These are phyloP conservation scores for Aspergillus arachidicola DNA, from an alignment of 2,329 filamentous ascomycete genomes.

Conservation along the genomic window DNA sequence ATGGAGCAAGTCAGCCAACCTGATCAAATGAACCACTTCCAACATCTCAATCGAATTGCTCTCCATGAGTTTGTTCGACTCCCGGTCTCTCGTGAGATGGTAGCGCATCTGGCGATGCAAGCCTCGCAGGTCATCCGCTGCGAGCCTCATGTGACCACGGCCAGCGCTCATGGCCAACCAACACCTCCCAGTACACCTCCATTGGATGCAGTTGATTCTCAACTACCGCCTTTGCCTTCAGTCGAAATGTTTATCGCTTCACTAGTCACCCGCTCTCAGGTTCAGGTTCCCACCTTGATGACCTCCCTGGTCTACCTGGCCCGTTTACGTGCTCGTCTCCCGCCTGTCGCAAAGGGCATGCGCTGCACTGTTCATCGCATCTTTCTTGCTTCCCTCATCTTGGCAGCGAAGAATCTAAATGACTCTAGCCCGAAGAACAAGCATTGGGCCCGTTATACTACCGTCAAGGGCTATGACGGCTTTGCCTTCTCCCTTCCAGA, in stretches of 20 bases:
- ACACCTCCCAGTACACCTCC: slow-evolving; percentile 64
- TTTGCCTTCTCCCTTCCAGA: slow-evolving; percentile 95
- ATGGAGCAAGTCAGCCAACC: slow-evolving; percentile 18
- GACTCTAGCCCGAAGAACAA: slow-evolving; percentile 99
- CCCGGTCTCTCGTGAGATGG: slow-evolving; percentile 53
- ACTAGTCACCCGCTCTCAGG: slow-evolving; percentile 88
- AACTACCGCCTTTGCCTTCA: slow-evolving; percentile 64
- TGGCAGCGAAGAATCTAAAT: slow-evolving; percentile 95
- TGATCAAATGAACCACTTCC: slow-evolving; percentile 16
- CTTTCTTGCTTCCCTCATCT: slow-evolving; percentile 70
- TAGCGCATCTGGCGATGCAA: slow-evolving; percentile 49
- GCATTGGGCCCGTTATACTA: slow-evolving; percentile 96
- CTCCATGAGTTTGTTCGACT: slow-evolving; percentile 51
- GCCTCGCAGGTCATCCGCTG: slow-evolving; percentile 53
- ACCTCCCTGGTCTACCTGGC: slow-evolving; percentile 91
- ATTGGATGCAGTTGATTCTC: slow-evolving; percentile 43
- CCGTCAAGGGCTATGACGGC: slow-evolving; percentile 69
- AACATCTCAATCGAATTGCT: slow-evolving; percentile 44
- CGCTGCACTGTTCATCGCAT: slow-evolving; percentile 96
- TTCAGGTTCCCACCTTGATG: slow-evolving; percentile 97
- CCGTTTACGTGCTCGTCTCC: slow-evolving; percentile 79
- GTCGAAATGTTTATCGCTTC: slow-evolving; percentile 90
- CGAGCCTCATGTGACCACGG: slow-evolving; percentile 52
- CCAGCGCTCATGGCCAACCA: slow-evolving; percentile 49
- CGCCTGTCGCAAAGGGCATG: slow-evolving; percentile 93